Base-by-base conservation (phyloP, 139 green algal species). In the Pedinophyceae sp. region DNA sequence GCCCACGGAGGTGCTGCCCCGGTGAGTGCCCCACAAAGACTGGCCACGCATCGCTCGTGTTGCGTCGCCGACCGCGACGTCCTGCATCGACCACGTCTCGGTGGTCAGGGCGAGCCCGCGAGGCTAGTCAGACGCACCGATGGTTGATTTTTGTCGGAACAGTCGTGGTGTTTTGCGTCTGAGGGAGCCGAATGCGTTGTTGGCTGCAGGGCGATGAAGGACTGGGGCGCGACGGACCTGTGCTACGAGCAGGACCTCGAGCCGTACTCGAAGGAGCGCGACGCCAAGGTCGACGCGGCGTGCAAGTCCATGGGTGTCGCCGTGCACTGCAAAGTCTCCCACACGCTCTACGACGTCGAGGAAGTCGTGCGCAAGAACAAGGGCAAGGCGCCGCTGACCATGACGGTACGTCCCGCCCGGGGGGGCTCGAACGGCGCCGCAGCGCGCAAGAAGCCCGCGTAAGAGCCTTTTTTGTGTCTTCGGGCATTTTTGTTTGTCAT, bases 201-300 rank as follows among this genome's bases (percentile, higher is more conserved):
- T n/a, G n/a, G n/a, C n/a, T n/a, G n/a, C n/a, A n/a, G n/a, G n/a
- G n/a, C n/a, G n/a, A n/a, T n/a, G n/a, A n/a, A 69, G 63, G 69
- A 80, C 13, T 90, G 78, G 78, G 50, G 57, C 4, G 56, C 84
- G 1, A 65, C 57, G 0, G 60, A 74, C 45, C 60, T 93, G 50
- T 87, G 72, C 67, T 93, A 77, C 50, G 86, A 95, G 69, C 55
- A 67, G 0, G 86, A 95, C 55, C 88, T 80, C n/a, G 85, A 94
- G 66, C 81, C 82, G 2, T 94, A 93, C 56, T 80, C 81, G 2
- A 51, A 61, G 25, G 30, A 47, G 2, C 59, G 83, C 4, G 48
- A 58, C 25, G 55, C 43, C 39, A 49, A 10, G 50, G 34, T 43
- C 10, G 13, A 7, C 10, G 13, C 7, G 34, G 34, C n/a, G 38